Evolutionary conservation across 805 yeast species (phyloP).

Genomic region (Zygoascus ofunaensis): DNA sequence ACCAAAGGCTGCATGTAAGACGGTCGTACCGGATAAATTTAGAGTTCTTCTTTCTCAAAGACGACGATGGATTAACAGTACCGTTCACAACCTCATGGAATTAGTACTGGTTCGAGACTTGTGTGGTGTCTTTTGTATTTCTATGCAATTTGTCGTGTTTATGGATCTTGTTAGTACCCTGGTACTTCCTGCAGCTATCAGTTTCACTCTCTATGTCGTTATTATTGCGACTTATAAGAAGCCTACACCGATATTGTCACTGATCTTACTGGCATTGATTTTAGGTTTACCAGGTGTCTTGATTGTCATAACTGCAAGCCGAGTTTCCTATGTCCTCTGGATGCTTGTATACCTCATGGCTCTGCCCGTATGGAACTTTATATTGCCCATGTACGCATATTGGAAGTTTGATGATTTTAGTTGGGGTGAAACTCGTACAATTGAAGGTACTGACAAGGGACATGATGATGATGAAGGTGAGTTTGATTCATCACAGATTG

Average conservation of each 20-base stretch:
- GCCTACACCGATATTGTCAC: constrained; percentile 74
- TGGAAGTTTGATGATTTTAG: constrained; percentile 96
- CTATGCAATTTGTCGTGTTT: constrained; percentile 85
- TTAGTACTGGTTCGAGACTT: constrained; percentile 74
- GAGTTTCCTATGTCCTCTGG: constrained; percentile 64
- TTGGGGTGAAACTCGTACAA: constrained; percentile 92
- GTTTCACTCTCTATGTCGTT: constrained; percentile 73
- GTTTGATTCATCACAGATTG: constrained; percentile 83
- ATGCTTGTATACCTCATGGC: constrained; percentile 71
- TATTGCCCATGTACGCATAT: constrained; percentile 74
- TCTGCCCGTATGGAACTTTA: constrained; percentile 86
- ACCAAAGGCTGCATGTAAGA: constrained; percentile 87
- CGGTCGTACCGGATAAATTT: constrained; percentile 76
- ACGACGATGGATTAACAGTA: constrained; percentile 95
- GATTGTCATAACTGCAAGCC: constrained; percentile 72
- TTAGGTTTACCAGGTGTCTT: constrained; percentile 80
- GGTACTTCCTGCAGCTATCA: constrained; percentile 80
- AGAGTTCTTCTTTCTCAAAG: constrained; percentile 79
- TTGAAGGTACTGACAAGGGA: constrained; percentile 55
- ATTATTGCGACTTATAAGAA: constrained; percentile 57
- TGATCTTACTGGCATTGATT: constrained; percentile 64
- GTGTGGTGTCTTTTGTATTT: constrained; percentile 91
- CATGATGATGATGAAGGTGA: constrained; percentile 70
- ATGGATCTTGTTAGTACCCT: constrained; percentile 83
- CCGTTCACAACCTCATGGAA: constrained; percentile 89